Base-by-base conservation (phyloP, 805 yeast species). In the Ogataea methanolica region DNA sequence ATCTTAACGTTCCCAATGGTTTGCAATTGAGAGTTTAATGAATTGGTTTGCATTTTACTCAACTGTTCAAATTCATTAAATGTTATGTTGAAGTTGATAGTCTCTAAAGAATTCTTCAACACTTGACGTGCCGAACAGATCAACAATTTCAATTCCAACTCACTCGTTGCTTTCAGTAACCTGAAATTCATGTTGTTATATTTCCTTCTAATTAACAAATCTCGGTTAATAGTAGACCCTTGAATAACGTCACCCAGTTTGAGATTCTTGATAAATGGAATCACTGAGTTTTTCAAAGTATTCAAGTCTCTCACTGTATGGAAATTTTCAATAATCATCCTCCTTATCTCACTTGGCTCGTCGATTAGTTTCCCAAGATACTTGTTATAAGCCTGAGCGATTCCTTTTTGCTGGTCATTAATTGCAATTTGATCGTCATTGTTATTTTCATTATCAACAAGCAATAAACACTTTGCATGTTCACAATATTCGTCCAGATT, bases 121-220 rank as follows among this genome's bases (percentile, higher is more conserved):
- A 80, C 71, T 44, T 83, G 82, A 40, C 97, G 72, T 0, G 95
- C 88, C 0, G 91, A 84, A 39, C 89, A 80, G 5, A 91, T 80
- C 14, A 88, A 66, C 37, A 92, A 59, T 16, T 85, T 76, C 41
- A 85, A 61, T 58, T 92, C 97, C 31, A 88, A 61, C 49, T 84
- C 85, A 4, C 96, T 83, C 35, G 90, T 64, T 0, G 77, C 69
- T 29, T 63, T 52, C 1, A 69, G 50, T 12, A 59, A 17, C 7
- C 47, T 51, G 8, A 55, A 45, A 34, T 53, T 59, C 35, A 45
- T 45, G 37, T 52, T 56, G 26, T 41, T 52, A 23, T 17, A 39
- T 22, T 34, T 29, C 35, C 37, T 23, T 11, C 40, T 41, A 33
- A 45, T 41, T 42, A 50, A 16, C n/a, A 42, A 47, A 5, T 38